Evolutionary conservation across 2,329 filamentous ascomycete species (phyloP).

Genomic region (Xylaria polymorpha): DNA sequence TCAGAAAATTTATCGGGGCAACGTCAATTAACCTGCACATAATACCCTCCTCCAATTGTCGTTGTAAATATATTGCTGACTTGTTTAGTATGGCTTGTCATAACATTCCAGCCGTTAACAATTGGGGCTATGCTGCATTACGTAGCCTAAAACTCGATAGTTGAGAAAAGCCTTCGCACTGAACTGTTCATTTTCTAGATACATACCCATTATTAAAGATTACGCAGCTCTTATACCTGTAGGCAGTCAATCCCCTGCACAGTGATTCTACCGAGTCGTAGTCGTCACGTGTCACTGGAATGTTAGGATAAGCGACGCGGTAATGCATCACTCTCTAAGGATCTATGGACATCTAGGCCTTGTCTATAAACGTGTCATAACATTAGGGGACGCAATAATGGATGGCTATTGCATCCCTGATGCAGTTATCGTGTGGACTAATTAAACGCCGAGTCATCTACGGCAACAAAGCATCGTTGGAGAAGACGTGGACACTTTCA

Average conservation of each 20-base stretch:
- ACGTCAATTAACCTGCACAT: too few relatives aligned
- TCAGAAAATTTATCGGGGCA: constrained; percentile 10
- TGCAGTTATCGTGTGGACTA: constrained; percentile 16
- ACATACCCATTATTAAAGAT: constrained; percentile 1
- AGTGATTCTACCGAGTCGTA: background rate
- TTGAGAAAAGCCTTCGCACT: constrained; percentile 11
- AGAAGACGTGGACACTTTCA: constrained; percentile 11
- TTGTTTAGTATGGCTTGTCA: constrained; percentile 20
- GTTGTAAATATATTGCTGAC: too few relatives aligned
- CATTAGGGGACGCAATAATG: background rate
- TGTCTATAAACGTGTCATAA: constrained; percentile 3
- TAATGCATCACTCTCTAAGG: constrained; percentile 18
- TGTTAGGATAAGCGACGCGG: constrained; percentile 11
- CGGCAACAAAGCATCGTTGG: constrained; percentile 18
- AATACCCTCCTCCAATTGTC: too few relatives aligned
- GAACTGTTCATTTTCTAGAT: constrained; percentile 1
- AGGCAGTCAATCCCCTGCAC: background rate
- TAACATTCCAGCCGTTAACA: constrained; percentile 26
- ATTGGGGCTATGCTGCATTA: constrained; percentile 23
- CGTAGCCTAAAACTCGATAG: background rate
- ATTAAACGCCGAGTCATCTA: constrained; percentile 22
- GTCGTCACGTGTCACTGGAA: background rate
- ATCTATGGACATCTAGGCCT: constrained; percentile 11
- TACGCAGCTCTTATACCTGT: constrained; percentile 25
- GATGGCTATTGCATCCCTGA: constrained; percentile 17